These are phyloP conservation scores for Zizania palustris DNA, from an alignment of 202 grass and related monocot genomes.

Conservation along the genomic window DNA sequence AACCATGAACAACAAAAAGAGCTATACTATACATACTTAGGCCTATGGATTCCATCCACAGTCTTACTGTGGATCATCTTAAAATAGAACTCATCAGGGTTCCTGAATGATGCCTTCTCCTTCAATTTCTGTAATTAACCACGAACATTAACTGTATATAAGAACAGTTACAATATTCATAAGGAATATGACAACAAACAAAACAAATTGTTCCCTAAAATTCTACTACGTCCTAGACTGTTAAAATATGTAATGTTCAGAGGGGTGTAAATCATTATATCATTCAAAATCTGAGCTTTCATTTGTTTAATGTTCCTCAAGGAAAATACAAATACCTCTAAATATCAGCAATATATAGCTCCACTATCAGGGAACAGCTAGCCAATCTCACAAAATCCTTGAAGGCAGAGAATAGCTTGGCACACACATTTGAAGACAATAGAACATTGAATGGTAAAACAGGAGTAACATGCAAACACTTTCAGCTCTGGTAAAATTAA, in stretches of 20 bases:
- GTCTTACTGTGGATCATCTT: constrained; percentile 86
- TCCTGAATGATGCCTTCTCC: constrained; percentile 80
- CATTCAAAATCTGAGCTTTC: background rate
- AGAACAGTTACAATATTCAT: background rate
- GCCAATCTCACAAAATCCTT: constrained; percentile 5
- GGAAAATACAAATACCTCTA: background rate
- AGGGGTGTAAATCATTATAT: background rate
- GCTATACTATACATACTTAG: constrained; percentile 44
- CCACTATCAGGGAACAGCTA: background rate
- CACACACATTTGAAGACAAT: background rate
- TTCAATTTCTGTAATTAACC: constrained; percentile 64
- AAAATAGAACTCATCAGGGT: constrained; percentile 97
- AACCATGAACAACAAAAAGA: constrained; percentile 8
- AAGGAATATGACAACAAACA: constrained; percentile 1
- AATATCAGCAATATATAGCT: background rate
- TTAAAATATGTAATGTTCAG: background rate
- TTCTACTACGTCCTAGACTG: background rate
- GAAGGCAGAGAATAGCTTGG: background rate
- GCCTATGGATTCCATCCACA: constrained; percentile 68
- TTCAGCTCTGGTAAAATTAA: background rate
- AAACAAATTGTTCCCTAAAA: background rate
- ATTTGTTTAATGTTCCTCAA: background rate
- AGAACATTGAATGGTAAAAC: background rate
- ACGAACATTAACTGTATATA: background rate
- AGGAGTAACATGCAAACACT: background rate